phyloP scores from a whole-genome alignment of 1,284 basidiomycete species.

The Microbotryum lychnidis-dioicae region DNA sequence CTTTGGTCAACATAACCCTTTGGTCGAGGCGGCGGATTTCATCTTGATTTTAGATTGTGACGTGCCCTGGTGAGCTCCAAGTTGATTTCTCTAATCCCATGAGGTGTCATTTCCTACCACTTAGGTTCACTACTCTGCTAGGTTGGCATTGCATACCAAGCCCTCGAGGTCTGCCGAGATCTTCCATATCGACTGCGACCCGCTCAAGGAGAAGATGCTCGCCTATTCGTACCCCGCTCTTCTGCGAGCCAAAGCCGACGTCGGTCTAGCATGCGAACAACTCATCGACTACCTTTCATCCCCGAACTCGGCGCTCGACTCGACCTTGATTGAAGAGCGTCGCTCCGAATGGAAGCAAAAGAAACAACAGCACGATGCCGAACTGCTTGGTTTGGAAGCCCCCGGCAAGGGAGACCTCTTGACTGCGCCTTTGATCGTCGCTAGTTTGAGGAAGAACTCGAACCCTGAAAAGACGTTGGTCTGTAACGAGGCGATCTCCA shows the following conservation, averaged over 20 bases:
- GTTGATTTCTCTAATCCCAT: not conserved
- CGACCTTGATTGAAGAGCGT: not conserved
- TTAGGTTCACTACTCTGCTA: not conserved
- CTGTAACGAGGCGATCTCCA: constrained; percentile 58
- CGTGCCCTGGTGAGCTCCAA: constrained; percentile 48
- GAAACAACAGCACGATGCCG: not conserved
- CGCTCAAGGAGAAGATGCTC: constrained; percentile 46
- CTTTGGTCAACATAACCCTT: constrained; percentile 44
- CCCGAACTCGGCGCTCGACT: constrained; percentile 1
- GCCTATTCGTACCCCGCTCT: constrained; percentile 24
- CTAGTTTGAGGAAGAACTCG: constrained; percentile 45
- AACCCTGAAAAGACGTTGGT: constrained; percentile 44
- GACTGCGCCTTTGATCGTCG: constrained; percentile 49
- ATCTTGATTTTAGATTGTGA: constrained; percentile 57
- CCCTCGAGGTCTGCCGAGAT: constrained; percentile 46
- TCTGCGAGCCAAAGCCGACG: constrained; percentile 51
- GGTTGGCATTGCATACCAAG: constrained; percentile 47
- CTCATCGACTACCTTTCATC: constrained; percentile 37
- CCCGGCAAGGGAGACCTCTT: constrained; percentile 6
- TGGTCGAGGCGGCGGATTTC: constrained; percentile 52
- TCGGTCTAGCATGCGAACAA: constrained; percentile 49
- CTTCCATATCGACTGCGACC: constrained; percentile 58
- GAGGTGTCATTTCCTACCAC: not conserved
- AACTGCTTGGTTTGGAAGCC: not conserved
- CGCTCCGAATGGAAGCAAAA: constrained; percentile 2